Evolutionary conservation across 2,329 filamentous ascomycete species (phyloP).

Genomic region (Beauveria pseudobassiana): DNA sequence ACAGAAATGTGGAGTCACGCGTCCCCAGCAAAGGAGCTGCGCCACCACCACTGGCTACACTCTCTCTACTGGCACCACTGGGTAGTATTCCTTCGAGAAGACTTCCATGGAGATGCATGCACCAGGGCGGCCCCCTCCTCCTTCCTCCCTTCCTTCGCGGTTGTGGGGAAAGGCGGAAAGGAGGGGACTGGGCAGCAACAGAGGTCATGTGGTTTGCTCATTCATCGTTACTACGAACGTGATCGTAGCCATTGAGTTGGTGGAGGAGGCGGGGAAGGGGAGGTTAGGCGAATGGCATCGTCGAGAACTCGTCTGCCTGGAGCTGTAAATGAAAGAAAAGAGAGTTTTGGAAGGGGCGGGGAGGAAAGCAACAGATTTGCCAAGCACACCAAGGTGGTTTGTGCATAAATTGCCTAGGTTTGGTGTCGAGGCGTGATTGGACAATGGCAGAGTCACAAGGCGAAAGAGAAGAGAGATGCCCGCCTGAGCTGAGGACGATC

Average conservation of each 20-base stretch:
- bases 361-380: background rate
- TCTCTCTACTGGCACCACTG: no score
- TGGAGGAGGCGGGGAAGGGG: background rate
- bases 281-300: background rate
- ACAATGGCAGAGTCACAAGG: background rate
- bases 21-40: background rate
- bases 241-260: background rate
- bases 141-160: background rate
- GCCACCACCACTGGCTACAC: slow-evolving; percentile 1
- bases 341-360: background rate
- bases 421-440: background rate
- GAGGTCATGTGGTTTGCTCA: background rate
- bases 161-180: background rate
- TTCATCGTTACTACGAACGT: no score
- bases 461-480: background rate
- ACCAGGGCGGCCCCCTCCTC: background rate
- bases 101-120: slow-evolving; percentile 20
- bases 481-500: background rate
- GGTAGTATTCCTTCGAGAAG: slow-evolving; percentile 23
- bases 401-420: no score
- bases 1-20: background rate
- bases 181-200: background rate
- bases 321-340: background rate
- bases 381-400: no score
- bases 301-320: slow-evolving; percentile 6